Percentiles rank a stretch among this genome's conserved stretches.
phyloP scores from a whole-genome alignment of 257 asterid genomes.

The Coffea eugenioides region DNA sequence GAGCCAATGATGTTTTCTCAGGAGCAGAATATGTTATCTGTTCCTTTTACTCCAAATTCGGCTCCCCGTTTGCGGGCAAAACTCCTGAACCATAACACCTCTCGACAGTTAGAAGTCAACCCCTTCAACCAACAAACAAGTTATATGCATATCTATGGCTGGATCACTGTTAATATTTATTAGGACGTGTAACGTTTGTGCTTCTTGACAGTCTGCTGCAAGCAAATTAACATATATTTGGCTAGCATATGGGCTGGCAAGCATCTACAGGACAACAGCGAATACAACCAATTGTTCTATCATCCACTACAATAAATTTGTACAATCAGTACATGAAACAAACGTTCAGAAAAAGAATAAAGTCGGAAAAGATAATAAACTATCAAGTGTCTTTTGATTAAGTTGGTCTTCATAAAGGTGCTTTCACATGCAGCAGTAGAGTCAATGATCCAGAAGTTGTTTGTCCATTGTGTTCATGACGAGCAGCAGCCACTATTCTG shows the following conservation, averaged over 20 bases:
- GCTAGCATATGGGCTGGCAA: neutral
- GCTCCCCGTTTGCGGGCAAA: no score
- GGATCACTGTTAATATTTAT: neutral
- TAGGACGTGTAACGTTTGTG: neutral
- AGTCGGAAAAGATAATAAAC: neutral
- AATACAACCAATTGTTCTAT: neutral
- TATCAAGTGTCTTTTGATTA: neutral
- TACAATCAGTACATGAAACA: constrained; percentile 4
- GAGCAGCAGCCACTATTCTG: constrained; percentile 53
- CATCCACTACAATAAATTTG: neutral
- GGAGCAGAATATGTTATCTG: no score
- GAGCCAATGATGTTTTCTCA: no score
- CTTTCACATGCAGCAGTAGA: constrained; percentile 12
- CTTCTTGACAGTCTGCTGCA: neutral
- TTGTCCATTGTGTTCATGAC: constrained; percentile 12
- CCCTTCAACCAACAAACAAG: no score
- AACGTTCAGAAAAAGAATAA: neutral
- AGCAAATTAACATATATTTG: neutral
- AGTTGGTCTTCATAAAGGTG: neutral
- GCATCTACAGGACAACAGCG: neutral
- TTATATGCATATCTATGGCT: neutral
- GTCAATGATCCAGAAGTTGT: neutral
- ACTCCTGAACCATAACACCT: no score
- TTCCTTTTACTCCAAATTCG: no score
- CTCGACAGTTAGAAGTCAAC: no score